A percentile compares a stretch with the other conserved stretches of the same genome.
phyloP scores from a whole-genome alignment of 2,329 filamentous ascomycete genomes.

The Monilinia laxa region DNA sequence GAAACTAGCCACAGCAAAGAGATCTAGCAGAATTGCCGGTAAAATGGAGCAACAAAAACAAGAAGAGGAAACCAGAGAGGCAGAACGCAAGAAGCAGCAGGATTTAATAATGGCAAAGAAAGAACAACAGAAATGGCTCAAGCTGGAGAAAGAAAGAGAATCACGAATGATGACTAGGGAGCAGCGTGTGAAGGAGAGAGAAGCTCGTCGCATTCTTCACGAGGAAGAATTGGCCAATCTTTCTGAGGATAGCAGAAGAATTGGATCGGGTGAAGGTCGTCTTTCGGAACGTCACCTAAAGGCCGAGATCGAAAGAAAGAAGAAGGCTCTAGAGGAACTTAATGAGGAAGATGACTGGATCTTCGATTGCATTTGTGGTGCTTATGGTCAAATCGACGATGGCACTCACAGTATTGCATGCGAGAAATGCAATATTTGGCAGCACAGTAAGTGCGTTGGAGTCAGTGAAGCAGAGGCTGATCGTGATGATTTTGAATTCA shows the following conservation, averaged over 20 bases:
- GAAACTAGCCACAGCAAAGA: constrained; percentile 89
- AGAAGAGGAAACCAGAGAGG: constrained; percentile 69
- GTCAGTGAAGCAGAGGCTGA: constrained; percentile 79
- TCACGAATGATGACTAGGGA: constrained; percentile 80
- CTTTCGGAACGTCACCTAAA: constrained; percentile 79
- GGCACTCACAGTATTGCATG: constrained; percentile 92
- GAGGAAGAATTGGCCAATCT: constrained; percentile 80
- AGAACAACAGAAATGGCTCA: constrained; percentile 59
- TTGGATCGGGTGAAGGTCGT: constrained; percentile 56
- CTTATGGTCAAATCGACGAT: constrained; percentile 90
- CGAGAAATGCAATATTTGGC: constrained; percentile 93
- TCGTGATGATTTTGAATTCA: constrained; percentile 79
- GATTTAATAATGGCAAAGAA: constrained; percentile 67
- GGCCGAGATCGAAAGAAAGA: constrained; percentile 76
- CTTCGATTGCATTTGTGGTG: constrained; percentile 91
- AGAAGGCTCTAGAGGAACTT: constrained; percentile 72
- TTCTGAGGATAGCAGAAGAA: constrained; percentile 69
- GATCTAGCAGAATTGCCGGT: constrained; percentile 83
- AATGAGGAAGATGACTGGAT: constrained; percentile 76
- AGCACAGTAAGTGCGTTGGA: constrained; percentile 89
- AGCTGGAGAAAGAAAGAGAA: constrained; percentile 71
- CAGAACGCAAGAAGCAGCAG: constrained; percentile 61
- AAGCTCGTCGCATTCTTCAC: constrained; percentile 76
- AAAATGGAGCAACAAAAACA: constrained; percentile 76
- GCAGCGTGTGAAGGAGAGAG: constrained; percentile 80